phyloP scores from a whole-genome alignment of 2,329 filamentous ascomycete species.

The Blastomyces percursus region DNA sequence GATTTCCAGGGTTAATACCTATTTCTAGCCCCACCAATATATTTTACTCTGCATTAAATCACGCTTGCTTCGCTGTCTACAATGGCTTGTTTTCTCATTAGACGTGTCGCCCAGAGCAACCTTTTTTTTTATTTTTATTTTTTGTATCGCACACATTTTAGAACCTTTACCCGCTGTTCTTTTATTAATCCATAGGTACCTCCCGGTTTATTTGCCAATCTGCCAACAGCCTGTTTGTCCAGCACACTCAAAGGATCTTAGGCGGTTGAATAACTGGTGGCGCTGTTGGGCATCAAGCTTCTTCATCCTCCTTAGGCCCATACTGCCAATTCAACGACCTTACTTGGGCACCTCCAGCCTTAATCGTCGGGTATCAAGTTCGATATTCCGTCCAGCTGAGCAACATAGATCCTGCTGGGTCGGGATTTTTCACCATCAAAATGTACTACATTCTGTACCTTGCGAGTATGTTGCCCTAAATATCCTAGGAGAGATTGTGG shows the following conservation, averaged over 20 bases:
- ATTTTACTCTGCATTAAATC: constrained; percentile 22
- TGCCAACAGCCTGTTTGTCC: constrained; percentile 4
- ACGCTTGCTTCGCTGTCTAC: constrained; percentile 16
- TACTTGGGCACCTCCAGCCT: constrained; percentile 12
- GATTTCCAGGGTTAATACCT: constrained; percentile 11
- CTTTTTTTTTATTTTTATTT: constrained; percentile 5
- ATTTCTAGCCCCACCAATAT: constrained; percentile 25
- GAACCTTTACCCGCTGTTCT: constrained; percentile 7
- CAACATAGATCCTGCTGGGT: constrained; percentile 17
- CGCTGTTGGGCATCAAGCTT: constrained; percentile 20
- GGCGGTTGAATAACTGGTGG: constrained; percentile 13
- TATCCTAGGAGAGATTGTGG: constrained; percentile 6
- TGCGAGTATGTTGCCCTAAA: constrained; percentile 52
- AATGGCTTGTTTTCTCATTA: constrained; percentile 11
- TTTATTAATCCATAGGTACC: constrained; percentile 8
- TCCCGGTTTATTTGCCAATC: constrained; percentile 13
- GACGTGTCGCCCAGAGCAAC: constrained; percentile 1
- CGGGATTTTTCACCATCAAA: constrained; percentile 16
- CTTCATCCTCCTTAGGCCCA: constrained; percentile 11
- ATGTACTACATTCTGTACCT: constrained; percentile 53
- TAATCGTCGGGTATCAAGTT: constrained; percentile 8
- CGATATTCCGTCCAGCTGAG: constrained; percentile 7
- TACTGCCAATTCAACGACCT: constrained; percentile 10
- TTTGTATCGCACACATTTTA: constrained; percentile 2
- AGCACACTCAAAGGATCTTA: constrained; percentile 1